These are phyloP conservation scores for Pistacia atlantica DNA, from an alignment of 345 rosid genomes.

Conservation along the genomic window DNA sequence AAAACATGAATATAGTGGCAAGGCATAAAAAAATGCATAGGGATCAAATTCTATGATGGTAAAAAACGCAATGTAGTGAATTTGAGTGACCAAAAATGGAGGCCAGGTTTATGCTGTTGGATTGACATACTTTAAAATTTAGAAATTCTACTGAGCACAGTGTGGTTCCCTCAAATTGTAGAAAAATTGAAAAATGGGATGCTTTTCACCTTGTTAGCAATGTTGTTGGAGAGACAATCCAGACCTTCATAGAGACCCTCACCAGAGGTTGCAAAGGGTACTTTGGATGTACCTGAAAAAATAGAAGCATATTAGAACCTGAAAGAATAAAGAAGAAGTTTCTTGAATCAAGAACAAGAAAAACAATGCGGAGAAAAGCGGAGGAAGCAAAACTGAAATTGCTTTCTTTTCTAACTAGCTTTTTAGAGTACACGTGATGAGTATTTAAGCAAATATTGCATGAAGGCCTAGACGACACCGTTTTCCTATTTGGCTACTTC, in stretches of 20 bases:
- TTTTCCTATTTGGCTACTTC: neutral
- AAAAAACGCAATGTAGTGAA: neutral
- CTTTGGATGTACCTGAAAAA: conserved; percentile 90
- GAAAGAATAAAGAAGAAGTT: too few species aligned
- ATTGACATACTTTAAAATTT: too few species aligned
- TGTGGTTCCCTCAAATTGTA: neutral
- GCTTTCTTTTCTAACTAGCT: too few species aligned
- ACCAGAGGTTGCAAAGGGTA: conserved; percentile 84
- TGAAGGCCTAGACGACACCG: too few species aligned
- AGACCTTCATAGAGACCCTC: conserved; percentile 91
- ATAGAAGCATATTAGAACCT: neutral
- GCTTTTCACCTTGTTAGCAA: conserved; percentile 67
- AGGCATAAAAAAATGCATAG: neutral
- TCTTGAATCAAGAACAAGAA: too few species aligned
- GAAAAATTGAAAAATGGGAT: neutral
- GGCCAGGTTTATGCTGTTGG: too few species aligned
- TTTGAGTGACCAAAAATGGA: neutral
- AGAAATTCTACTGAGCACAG: neutral
- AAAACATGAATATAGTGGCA: neutral
- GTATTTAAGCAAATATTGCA: too few species aligned
- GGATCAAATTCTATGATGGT: neutral
- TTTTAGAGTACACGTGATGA: too few species aligned
- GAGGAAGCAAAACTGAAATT: too few species aligned
- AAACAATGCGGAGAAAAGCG: too few species aligned
- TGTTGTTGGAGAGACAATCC: conserved; percentile 91